These are phyloP conservation scores for Trichoderma afroharzianum DNA, from an alignment of 2,329 filamentous ascomycete species.

Conservation along the genomic window DNA sequence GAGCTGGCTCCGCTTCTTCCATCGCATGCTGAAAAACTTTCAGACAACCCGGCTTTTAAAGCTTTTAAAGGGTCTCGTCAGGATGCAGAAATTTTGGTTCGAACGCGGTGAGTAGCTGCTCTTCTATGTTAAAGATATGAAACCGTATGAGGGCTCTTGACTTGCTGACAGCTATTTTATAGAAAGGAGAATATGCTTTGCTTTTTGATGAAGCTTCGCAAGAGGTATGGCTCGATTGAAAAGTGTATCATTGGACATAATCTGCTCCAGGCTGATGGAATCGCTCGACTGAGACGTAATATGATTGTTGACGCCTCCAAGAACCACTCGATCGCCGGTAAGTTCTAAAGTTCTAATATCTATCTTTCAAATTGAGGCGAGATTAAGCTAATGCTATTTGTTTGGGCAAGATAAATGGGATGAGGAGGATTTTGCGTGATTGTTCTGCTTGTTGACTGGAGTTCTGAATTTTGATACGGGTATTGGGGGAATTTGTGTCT, in stretches of 20 bases:
- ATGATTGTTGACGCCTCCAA: background rate
- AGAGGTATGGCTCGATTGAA: background rate
- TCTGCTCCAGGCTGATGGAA: background rate
- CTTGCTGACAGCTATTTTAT: background rate
- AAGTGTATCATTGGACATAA: background rate
- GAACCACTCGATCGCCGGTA: background rate
- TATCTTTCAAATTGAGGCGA: background rate
- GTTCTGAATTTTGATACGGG: background rate
- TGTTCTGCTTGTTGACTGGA: background rate
- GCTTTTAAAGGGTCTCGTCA: background rate
- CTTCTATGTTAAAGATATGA: background rate
- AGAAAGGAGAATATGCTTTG: background rate
- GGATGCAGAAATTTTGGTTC: background rate
- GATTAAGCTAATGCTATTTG: background rate
- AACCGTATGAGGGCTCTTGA: background rate
- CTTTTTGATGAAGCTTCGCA: background rate
- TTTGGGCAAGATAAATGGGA: background rate
- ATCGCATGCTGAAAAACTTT: background rate
- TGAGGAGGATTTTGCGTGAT: background rate
- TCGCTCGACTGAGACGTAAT: background rate
- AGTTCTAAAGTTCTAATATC: background rate
- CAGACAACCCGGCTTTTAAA: background rate
- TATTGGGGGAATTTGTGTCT: background rate
- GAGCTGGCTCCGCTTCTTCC: slow-evolving; percentile 44
- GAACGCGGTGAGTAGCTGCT: background rate